A percentile compares a stretch with the other conserved stretches of the same genome.
Conservation (phyloP, 495 filamentous ascomycete genomes). For the Hypoxylon subgilvum region DNA sequence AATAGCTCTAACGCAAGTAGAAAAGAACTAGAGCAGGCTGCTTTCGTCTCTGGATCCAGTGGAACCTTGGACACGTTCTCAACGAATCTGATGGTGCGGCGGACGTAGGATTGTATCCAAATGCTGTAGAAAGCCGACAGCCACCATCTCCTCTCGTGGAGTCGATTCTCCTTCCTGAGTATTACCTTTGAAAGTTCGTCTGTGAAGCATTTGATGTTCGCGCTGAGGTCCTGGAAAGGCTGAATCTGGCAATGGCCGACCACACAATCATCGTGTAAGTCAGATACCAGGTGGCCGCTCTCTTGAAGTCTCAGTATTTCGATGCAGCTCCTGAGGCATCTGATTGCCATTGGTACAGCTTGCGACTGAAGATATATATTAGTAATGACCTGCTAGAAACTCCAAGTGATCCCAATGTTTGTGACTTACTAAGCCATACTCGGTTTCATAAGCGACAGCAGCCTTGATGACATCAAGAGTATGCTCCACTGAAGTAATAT, state of each 20-base stretch:
- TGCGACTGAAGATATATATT: constrained; percentile 13
- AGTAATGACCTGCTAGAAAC: neutral
- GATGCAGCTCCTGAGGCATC: constrained; percentile 29
- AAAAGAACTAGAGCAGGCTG: constrained; percentile 17
- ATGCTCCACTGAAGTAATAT: constrained; percentile 19
- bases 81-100: constrained; percentile 27
- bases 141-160: constrained; percentile 39
- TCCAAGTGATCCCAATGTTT: neutral
- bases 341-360: constrained; percentile 17
- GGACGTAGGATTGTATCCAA: constrained; percentile 37
- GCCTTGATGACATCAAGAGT: constrained; percentile 35
- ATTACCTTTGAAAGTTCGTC: constrained; percentile 35
- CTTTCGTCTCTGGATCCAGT: constrained; percentile 2
- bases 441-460: constrained; percentile 31
- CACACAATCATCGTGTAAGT: constrained; percentile 19
- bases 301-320: constrained; percentile 29
- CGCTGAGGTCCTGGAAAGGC: constrained; percentile 20
- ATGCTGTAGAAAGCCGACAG: constrained; percentile 37
- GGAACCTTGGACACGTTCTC: constrained; percentile 13
- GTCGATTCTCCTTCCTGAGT: constrained; percentile 35
- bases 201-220: constrained; percentile 24
- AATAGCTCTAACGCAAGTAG: constrained; percentile 30
- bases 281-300: constrained; percentile 11
- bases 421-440: constrained; percentile 30
- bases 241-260: constrained; percentile 14